Evolutionary conservation across 2,329 filamentous ascomycete genomes (phyloP), one percentile per base, ranked within the genome.

Genomic region (Ascochyta viciae-villosae): DNA sequence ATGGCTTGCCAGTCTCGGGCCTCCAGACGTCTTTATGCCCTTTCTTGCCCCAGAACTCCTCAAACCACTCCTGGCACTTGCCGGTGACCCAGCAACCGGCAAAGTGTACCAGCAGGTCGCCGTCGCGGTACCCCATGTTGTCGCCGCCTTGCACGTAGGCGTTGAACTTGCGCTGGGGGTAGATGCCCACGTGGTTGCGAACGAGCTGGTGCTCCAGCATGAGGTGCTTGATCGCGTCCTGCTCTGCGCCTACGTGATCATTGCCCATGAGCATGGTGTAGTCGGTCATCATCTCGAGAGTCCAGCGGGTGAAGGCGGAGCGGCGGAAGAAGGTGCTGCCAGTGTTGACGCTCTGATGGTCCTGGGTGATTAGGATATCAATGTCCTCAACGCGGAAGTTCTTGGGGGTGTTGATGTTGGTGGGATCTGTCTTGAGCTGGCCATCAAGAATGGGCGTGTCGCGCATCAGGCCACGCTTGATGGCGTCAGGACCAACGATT

Each of bases 281-380:
- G 40, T 78, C 75, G 9, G 71, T 68, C 75, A 76, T 77, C 59
- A 74, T 72, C 46, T 78, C 76, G 38, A 78, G 62, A n/a, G 76
- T 54, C 58, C 57, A 67, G 37, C 74, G 66, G 0, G 72, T 76
- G 53, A 75, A 78, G 31, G 71, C 67, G 27, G 70, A 73, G 43
- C 76, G 65, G 39, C 76, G 69, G 57, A 78, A 72, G 41, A 77
- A 76, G 50, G 72, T 74, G 61, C 70, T 74, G 45, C 76, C 76
- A 0, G 75, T 74, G 58, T 78, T 78, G 53, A 78, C 60, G 38
- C 68, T 72, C 48, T 76, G 75, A 53, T 77, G 76, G 53, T 78
- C 76, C 54, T 78, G 75, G 0, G 72, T 74, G 49, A 77, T 69
- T 19, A 78, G 67, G 39, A 78, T 67, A 50, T 78, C 75, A 40